Evolutionary conservation across 108 stramenopile species (phyloP).

Genomic region (Pseudonitzschia multistriata): DNA sequence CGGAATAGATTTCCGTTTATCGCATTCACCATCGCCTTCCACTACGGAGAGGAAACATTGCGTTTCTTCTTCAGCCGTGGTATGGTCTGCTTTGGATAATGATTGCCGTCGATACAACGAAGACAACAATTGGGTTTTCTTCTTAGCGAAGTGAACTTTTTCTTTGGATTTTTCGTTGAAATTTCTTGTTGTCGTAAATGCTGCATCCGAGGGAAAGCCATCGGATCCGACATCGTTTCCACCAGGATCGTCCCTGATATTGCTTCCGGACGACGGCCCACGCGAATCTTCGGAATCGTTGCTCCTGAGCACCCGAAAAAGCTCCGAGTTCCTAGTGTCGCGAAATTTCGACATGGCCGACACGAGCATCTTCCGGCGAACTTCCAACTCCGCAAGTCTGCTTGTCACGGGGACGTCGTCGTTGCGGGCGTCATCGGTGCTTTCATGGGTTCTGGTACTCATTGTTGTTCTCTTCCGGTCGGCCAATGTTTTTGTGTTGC

Average conservation of each 20-base stretch:
- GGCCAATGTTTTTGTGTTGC: too few species aligned
- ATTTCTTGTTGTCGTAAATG: neutral
- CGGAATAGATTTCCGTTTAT: neutral
- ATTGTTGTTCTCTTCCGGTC: neutral
- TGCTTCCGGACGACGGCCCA: neutral
- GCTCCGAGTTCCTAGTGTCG: neutral
- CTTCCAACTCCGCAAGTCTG: neutral
- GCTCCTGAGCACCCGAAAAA: constrained; percentile 1
- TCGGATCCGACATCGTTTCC: too few species aligned
- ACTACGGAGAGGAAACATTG: neutral
- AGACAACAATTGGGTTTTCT: neutral
- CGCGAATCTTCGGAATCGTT: neutral
- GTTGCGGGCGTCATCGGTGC: neutral
- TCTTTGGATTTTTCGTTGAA: neutral
- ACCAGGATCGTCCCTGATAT: neutral
- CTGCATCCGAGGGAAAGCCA: neutral
- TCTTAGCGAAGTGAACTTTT: neutral
- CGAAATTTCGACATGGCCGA: constrained; percentile 6
- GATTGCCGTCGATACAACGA: neutral
- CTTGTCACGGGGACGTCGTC: neutral
- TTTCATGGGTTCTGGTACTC: neutral
- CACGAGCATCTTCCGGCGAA: neutral
- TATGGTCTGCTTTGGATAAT: neutral
- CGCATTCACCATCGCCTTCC: neutral
- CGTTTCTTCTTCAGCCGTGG: neutral